Percentiles rank a stretch among this genome's conserved stretches.
phyloP scores from a whole-genome alignment of 208 protist species.

The Novymonas esmeraldas region DNA sequence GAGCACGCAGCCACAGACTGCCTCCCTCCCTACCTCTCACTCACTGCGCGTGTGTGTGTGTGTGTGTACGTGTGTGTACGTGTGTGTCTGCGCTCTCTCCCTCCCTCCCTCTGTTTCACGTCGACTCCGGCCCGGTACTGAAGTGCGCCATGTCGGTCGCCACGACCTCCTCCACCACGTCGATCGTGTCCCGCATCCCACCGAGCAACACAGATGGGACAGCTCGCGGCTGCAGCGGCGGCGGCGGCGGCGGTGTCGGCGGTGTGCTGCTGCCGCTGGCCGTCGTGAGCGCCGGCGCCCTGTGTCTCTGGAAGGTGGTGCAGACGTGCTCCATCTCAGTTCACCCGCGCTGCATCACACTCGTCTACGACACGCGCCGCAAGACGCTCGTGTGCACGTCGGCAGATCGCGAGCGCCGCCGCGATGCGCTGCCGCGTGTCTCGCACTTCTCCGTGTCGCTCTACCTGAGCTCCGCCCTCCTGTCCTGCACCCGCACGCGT shows the following conservation, averaged over 20 bases:
- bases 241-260: conserved; percentile 1
- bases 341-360: conserved; percentile 67
- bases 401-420: conserved; percentile 45
- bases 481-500: conserved; percentile 47
- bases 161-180: neutral
- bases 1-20: no score
- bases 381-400: conserved; percentile 69
- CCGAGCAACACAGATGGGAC: no score
- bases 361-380: conserved; percentile 85
- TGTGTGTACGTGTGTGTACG: no score
- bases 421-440: conserved; percentile 38
- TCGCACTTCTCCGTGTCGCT: conserved; percentile 54
- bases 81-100: no score
- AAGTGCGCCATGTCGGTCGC: no score
- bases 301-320: conserved; percentile 58
- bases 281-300: conserved; percentile 30
- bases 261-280: conserved; percentile 49
- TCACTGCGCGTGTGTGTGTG: no score
- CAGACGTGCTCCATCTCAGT: conserved; percentile 62
- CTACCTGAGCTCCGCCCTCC: conserved; percentile 51
- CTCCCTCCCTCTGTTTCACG: no score
- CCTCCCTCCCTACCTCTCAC: no score
- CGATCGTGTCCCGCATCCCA: neutral
- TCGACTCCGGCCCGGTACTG: no score
- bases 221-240: neutral